Conservation (phyloP, 2,329 filamentous ascomycete species). For the Ciborinia camelliae region DNA sequence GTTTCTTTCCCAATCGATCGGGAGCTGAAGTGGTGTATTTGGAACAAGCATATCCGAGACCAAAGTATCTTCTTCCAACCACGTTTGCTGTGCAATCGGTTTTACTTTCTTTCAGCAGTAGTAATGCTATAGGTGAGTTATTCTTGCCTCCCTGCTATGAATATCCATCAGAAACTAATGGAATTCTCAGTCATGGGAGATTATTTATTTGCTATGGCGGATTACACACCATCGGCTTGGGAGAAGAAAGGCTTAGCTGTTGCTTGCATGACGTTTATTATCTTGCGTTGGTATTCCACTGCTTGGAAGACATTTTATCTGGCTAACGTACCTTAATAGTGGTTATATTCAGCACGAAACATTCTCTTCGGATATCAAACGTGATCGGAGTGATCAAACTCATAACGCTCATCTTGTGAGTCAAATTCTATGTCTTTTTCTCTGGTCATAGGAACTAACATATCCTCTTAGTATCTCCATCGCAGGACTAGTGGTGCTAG, state of each 20-base stretch:
- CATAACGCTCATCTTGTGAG: slow-evolving; percentile 56
- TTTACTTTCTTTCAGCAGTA: slow-evolving; percentile 61
- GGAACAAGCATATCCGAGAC: slow-evolving; percentile 63
- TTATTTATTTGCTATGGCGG: slow-evolving; percentile 59
- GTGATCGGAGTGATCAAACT: slow-evolving; percentile 58
- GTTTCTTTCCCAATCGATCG: slow-evolving; percentile 64
- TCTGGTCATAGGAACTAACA: not conserved
- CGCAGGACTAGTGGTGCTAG: slow-evolving; percentile 60
- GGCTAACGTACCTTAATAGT: slow-evolving; percentile 31
- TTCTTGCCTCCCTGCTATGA: not conserved
- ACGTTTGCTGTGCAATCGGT: slow-evolving; percentile 63
- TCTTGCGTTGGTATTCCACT: slow-evolving; percentile 45
- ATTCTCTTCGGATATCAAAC: slow-evolving; percentile 55
- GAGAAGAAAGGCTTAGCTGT: slow-evolving; percentile 64
- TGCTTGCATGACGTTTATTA: slow-evolving; percentile 41
- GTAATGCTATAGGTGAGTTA: slow-evolving; percentile 54
- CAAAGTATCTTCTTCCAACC: slow-evolving; percentile 61
- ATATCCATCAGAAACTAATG: not conserved
- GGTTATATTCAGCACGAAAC: slow-evolving; percentile 53
- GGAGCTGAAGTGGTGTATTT: slow-evolving; percentile 66
- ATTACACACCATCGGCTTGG: slow-evolving; percentile 53
- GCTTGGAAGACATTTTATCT: not conserved
- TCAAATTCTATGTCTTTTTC: slow-evolving; percentile 11
- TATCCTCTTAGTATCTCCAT: slow-evolving; percentile 45
- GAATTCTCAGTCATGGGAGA: slow-evolving; percentile 49